Evolutionary conservation across 75 land plant genomes (phyloP).

Genomic region (Sequoiadendron giganteum): DNA sequence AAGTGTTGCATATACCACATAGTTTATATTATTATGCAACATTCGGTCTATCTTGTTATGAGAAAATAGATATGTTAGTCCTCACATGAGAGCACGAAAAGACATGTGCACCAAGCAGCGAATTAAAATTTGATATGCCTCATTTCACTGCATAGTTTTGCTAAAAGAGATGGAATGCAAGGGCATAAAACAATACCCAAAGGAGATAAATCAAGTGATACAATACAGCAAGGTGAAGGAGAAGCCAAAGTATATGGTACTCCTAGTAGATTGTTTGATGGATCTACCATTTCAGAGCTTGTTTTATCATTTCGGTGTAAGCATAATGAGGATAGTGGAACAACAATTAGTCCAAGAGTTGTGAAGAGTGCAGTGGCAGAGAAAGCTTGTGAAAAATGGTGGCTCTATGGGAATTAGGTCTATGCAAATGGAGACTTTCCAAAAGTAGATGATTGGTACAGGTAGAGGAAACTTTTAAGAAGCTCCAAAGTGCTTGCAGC

Average conservation of each 20-base stretch:
- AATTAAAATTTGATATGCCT: conserved; percentile 9
- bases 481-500: conserved; percentile 96
- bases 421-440: conserved; percentile 72
- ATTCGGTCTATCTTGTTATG: conserved; percentile 65
- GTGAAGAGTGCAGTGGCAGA: conserved; percentile 48
- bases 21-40: conserved; percentile 83
- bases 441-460: conserved; percentile 84
- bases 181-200: neutral
- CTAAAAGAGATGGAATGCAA: conserved; percentile 15
- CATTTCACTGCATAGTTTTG: conserved; percentile 28
- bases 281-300: neutral
- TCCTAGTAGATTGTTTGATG: neutral
- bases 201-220: neutral
- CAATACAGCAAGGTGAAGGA: neutral
- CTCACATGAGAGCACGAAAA: conserved; percentile 82
- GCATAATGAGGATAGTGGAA: conserved; percentile 5
- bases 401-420: conserved; percentile 95
- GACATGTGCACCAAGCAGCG: conserved; percentile 19
- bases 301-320: neutral
- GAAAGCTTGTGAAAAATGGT: no score
- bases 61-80: conserved; percentile 38
- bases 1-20: conserved; percentile 67
- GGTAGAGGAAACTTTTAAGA: conserved; percentile 93
- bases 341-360: conserved; percentile 15
- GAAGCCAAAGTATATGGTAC: conserved; percentile 8